A percentile compares a stretch with the other conserved stretches of the same genome.
Evolutionary conservation across 345 rosid genomes (phyloP).

Genomic region (Hibiscus tridactylites): DNA sequence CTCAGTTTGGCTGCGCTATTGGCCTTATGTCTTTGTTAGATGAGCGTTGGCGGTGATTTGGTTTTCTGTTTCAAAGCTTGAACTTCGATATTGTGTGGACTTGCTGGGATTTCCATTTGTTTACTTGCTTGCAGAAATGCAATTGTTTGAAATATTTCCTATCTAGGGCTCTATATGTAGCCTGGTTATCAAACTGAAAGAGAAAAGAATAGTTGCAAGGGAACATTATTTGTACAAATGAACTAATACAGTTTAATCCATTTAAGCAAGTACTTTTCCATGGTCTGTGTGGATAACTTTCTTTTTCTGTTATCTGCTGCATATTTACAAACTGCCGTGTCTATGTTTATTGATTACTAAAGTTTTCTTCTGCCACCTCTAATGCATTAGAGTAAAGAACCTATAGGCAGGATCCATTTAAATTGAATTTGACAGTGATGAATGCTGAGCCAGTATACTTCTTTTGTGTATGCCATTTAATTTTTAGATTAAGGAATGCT

Average conservation of each 20-base stretch:
- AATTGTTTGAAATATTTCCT: not conserved
- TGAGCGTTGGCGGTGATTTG: not conserved
- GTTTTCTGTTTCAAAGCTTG: not conserved
- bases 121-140: not conserved
- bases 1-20: not conserved
- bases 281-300: not conserved
- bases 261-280: not conserved
- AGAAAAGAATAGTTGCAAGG: not conserved
- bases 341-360: not conserved
- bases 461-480: not conserved
- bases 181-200: not conserved
- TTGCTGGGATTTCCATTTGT: conserved; percentile 2
- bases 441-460: not conserved
- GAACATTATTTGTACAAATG: not conserved
- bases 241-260: not conserved
- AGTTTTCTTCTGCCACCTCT: not conserved
- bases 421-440: not conserved
- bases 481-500: not conserved
- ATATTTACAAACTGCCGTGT: not conserved
- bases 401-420: not conserved
- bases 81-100: not conserved
- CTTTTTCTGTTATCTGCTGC: not conserved
- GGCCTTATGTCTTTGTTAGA: not conserved
- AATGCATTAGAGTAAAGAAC: too few species aligned
- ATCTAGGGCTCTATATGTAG: not conserved